These are phyloP conservation scores for Rhizopus delemar DNA, from an alignment of 371 early-diverging fungal genomes.

Conservation along the genomic window DNA sequence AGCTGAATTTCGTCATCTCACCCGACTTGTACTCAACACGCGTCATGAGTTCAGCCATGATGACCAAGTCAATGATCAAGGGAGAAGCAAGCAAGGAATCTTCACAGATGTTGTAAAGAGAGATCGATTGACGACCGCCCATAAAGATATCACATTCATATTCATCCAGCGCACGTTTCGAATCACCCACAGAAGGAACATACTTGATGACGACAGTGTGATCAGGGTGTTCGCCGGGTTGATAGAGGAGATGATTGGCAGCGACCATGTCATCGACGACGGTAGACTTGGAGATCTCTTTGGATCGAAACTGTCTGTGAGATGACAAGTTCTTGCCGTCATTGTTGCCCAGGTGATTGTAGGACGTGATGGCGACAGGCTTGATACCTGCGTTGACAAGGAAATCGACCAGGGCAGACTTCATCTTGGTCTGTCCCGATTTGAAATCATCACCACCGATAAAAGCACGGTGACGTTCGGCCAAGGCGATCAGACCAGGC, in stretches of 20 bases:
- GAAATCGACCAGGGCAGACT: slow-evolving; percentile 97
- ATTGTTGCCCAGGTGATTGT: slow-evolving; percentile 99
- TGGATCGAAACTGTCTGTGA: slow-evolving; percentile 95
- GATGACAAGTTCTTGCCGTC: slow-evolving; percentile 97
- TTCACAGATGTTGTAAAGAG: slow-evolving; percentile 96
- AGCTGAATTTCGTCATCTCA: slow-evolving; percentile 66
- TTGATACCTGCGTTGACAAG: slow-evolving; percentile 97
- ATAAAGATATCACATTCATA: slow-evolving; percentile 97
- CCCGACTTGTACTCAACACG: slow-evolving; percentile 84
- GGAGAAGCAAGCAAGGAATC: slow-evolving; percentile 97
- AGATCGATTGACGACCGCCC: slow-evolving; percentile 96
- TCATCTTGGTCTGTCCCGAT: slow-evolving; percentile 98
- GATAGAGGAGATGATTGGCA: slow-evolving; percentile 88
- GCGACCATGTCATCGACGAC: slow-evolving; percentile 98
- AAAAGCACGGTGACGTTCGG: slow-evolving; percentile 83
- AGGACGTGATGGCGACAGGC: slow-evolving; percentile 93
- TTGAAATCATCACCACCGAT: slow-evolving; percentile 99
- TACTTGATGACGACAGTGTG: slow-evolving; percentile 98
- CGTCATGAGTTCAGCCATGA: slow-evolving; percentile 94
- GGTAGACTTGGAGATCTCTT: slow-evolving; percentile 96
- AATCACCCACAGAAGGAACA: slow-evolving; percentile 94
- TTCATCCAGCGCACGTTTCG: slow-evolving; percentile 97
- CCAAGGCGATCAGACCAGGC: slow-evolving; percentile 87
- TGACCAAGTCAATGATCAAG: slow-evolving; percentile 91
- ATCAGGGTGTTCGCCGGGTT: slow-evolving; percentile 89